A percentile compares a stretch with the other conserved stretches of the same genome.
These are phyloP conservation scores for Rhodotorula sp. DNA, from an alignment of 1,284 basidiomycete species.

Conservation along the genomic window DNA sequence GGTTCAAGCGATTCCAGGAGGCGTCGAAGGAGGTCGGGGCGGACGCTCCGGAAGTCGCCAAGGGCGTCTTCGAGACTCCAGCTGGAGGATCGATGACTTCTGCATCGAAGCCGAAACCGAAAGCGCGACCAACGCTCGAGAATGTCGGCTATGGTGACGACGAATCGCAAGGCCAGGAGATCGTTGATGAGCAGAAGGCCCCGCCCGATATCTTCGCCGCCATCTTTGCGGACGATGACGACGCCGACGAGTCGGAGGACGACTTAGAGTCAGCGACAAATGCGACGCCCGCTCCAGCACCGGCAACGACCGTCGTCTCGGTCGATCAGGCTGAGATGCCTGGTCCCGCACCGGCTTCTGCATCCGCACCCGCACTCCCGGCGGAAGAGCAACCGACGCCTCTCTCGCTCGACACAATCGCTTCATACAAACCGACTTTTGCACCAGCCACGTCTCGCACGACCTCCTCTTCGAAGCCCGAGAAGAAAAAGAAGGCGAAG, in stretches of 20 bases:
- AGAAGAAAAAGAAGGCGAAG: conserved; percentile 39
- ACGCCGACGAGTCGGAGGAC: conserved; percentile 53
- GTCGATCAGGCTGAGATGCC: conserved; percentile 26
- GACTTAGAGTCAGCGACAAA: background rate
- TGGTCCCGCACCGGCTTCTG: background rate
- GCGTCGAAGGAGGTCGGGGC: conserved; percentile 13
- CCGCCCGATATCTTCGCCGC: conserved; percentile 89
- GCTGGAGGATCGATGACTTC: background rate
- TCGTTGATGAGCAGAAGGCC: conserved; percentile 79
- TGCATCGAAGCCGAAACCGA: background rate
- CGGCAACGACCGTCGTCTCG: background rate
- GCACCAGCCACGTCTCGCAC: conserved; percentile 58
- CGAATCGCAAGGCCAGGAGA: conserved; percentile 78
- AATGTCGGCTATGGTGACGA: conserved; percentile 81
- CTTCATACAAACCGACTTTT: conserved; percentile 76
- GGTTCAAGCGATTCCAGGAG: conserved; percentile 25
- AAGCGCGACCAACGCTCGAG: conserved; percentile 37
- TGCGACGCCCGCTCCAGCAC: background rate
- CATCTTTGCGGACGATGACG: conserved; percentile 57
- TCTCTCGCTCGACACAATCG: conserved; percentile 41
- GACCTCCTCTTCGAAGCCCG: conserved; percentile 21
- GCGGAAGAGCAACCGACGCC: background rate
- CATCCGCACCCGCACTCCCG: background rate
- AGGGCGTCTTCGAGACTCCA: conserved; percentile 18
- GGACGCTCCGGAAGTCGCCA: conserved; percentile 13